Evolutionary conservation across 225 moss, liverwort and hornwort species (phyloP), one percentile per base, ranked within the genome.

Genomic region (Bryoerythrophyllum caledonicum): DNA sequence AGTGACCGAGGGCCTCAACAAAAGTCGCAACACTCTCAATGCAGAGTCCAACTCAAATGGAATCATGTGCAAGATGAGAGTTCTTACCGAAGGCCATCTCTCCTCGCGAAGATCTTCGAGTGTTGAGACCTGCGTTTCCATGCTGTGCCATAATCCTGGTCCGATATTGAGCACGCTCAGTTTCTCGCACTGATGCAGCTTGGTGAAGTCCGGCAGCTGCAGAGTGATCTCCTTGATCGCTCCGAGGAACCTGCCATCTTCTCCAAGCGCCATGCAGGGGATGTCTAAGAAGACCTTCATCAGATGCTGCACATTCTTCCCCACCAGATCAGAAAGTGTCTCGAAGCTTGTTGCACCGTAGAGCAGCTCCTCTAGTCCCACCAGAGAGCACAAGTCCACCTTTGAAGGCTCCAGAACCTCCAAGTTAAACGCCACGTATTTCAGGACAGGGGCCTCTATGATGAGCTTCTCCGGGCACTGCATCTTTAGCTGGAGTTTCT

Each of bases 241-340:
- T 5, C 82, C 81, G 49, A 72, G 63, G 76, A 86, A 93, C 0
- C 0, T 78, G 8, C 93, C 93, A 52, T 77, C 86, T 12, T 93
- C 93, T 0, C 78, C 87, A 1, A 91, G 80, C 0, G 79, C 73
- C 93, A 93, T 91, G 38, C 91, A 91, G 0, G 93, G 93, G 0
- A 89, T 74, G 26, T 93, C 93, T 21, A 93, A 11, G 38, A 91
- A 93, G 0, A 93, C 0, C 19, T 80, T 93, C 3, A 28, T 16
- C 0, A 87, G 46, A 4, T 19, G 43, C 1, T 0, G 72, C 0
- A 0, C 0, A 48, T 85, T 85, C 32, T 35, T 49, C 0, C 0
- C 23, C 1, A 82, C 9, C 2, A 87, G 80, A 5, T 0, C 20
- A 5, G 69, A 12, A 4, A 87, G 75, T 2, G 80, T 82, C 0